These are phyloP conservation scores for Ganoderma sinense DNA, from an alignment of 1,284 basidiomycete genomes.

Conservation along the genomic window DNA sequence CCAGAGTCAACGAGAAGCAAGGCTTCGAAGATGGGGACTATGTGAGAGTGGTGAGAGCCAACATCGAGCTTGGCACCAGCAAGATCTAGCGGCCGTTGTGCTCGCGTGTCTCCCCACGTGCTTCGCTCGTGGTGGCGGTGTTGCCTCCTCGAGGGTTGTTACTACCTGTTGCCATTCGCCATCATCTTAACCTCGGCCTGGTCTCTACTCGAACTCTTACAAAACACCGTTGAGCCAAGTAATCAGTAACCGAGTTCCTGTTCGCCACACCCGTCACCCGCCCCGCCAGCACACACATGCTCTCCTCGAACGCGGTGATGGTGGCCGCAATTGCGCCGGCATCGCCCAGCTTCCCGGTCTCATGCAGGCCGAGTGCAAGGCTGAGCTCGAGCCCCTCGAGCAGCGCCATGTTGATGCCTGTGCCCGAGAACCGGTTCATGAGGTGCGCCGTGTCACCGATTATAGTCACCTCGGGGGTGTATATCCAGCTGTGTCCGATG, in stretches of 20 bases:
- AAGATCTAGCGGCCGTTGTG: too few species aligned
- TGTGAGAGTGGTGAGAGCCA: too few species aligned
- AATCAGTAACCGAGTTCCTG: neutral
- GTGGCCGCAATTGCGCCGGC: slow-evolving; percentile 7
- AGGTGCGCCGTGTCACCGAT: slow-evolving; percentile 57
- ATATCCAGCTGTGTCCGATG: slow-evolving; percentile 20
- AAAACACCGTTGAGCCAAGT: too few species aligned
- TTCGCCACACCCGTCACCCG: neutral
- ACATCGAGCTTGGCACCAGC: too few species aligned
- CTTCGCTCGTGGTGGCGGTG: too few species aligned
- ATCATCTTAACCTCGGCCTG: too few species aligned
- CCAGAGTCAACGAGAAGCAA: too few species aligned
- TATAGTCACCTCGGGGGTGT: slow-evolving; percentile 33
- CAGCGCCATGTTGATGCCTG: slow-evolving; percentile 51
- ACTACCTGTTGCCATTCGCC: too few species aligned
- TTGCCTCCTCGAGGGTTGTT: too few species aligned
- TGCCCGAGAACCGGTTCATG: slow-evolving; percentile 52
- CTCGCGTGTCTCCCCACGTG: too few species aligned
- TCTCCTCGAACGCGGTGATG: slow-evolving; percentile 14
- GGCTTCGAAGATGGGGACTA: too few species aligned
- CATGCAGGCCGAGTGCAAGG: neutral
- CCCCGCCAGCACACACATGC: slow-evolving; percentile 6
- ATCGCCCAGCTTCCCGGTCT: neutral
- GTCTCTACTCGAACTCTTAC: too few species aligned
- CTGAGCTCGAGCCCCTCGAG: slow-evolving; percentile 42